Percentiles rank a stretch among this genome's conserved stretches.
Conservation (phyloP, 208 protist species). For the Leishmania tarentolae region DNA sequence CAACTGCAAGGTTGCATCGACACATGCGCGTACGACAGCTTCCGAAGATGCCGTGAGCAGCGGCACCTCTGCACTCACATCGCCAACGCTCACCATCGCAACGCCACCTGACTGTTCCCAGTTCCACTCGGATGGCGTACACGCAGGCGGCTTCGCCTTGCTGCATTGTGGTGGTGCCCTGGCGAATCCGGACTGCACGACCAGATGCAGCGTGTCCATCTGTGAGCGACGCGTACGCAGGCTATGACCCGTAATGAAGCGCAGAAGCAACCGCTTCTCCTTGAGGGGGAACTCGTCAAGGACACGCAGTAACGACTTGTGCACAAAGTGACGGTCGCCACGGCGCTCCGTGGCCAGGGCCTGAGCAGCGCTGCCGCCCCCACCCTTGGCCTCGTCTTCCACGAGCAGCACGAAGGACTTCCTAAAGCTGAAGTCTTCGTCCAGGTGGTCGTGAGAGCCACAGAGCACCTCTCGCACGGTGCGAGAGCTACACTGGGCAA, state of each 20-base stretch:
- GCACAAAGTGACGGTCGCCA: constrained; percentile 26
- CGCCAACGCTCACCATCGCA: neutral
- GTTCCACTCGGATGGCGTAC: too few species aligned
- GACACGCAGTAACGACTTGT: constrained; percentile 24
- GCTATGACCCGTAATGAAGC: constrained; percentile 54
- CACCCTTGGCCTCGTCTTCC: constrained; percentile 10
- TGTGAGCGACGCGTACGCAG: constrained; percentile 11
- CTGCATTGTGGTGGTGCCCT: neutral
- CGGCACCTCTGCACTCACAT: neutral
- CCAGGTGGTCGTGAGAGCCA: constrained; percentile 20
- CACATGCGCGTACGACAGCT: constrained; percentile 14
- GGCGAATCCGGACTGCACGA: constrained; percentile 16
- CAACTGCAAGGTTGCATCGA: constrained; percentile 30
- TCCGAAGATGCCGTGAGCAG: neutral
- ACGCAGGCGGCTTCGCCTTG: neutral
- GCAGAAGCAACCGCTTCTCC: constrained; percentile 46
- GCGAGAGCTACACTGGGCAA: constrained; percentile 53
- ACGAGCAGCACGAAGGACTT: constrained; percentile 43
- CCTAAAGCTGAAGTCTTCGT: constrained; percentile 36
- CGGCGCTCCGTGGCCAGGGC: neutral
- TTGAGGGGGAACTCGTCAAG: constrained; percentile 47
- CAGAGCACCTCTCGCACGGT: constrained; percentile 58
- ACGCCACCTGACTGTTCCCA: neutral
- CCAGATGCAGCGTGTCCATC: constrained; percentile 7
- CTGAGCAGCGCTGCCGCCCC: neutral